Evolutionary conservation across 257 asterid genomes (phyloP).

Genomic region (Solanum boliviense): DNA sequence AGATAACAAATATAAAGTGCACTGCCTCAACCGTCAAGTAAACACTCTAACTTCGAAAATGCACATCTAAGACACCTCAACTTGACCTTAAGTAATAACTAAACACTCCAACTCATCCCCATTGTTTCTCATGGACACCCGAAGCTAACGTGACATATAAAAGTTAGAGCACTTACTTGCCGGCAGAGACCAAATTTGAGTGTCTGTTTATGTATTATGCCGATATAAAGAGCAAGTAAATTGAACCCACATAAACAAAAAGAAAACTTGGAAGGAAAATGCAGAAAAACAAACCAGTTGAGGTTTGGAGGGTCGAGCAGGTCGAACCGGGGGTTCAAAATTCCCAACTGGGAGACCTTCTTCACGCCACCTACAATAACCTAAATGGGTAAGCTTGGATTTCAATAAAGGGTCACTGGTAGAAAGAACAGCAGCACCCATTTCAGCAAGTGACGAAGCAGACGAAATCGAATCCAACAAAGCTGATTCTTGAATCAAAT

Average conservation of each 20-base stretch:
- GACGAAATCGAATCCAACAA: constrained; percentile 8
- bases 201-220: background rate
- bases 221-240: background rate
- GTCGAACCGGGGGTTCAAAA: constrained; percentile 41
- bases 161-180: background rate
- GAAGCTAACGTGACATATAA: background rate
- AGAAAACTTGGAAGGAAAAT: background rate
- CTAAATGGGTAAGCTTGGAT: constrained; percentile 71
- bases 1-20: background rate
- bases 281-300: constrained; percentile 30
- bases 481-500: constrained; percentile 3
- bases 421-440: constrained; percentile 65
- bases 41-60: background rate
- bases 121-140: background rate
- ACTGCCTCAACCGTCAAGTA: background rate
- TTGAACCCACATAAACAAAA: background rate
- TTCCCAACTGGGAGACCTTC: constrained; percentile 65
- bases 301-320: constrained; percentile 81
- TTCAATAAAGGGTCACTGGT: constrained; percentile 65
- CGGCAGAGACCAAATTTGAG: background rate
- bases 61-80: background rate
- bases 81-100: background rate
- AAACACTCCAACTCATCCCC: background rate
- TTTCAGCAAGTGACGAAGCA: constrained; percentile 71
- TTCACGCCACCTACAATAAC: constrained; percentile 53